phyloP scores from a whole-genome alignment of 1,284 basidiomycete genomes.

The Chalciporus sp. region DNA sequence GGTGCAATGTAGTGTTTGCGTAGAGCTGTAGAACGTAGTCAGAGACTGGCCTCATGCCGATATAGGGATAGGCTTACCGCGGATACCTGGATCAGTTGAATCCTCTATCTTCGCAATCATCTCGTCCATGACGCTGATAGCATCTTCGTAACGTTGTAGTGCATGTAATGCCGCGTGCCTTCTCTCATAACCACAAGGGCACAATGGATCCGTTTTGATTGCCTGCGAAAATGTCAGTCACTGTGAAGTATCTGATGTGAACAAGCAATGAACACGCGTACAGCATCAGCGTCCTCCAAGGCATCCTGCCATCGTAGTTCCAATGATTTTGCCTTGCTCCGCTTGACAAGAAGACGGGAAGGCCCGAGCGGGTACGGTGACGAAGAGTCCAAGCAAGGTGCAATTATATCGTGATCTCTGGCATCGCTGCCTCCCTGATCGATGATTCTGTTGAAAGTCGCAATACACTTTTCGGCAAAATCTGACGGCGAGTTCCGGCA shows the following conservation, averaged over 20 bases:
- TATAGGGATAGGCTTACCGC: neutral
- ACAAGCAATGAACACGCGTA: neutral
- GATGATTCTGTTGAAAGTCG: neutral
- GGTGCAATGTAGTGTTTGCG: neutral
- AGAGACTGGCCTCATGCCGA: neutral
- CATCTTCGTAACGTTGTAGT: neutral
- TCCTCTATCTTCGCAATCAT: neutral
- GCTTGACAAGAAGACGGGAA: neutral
- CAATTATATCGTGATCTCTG: neutral
- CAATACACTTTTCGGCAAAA: neutral
- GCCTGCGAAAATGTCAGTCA: neutral
- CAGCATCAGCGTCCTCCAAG: neutral
- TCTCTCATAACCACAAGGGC: slow-evolving; percentile 2
- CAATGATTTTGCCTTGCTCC: slow-evolving; percentile 1
- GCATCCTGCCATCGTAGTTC: neutral
- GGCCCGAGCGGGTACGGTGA: neutral
- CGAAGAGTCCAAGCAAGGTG: neutral
- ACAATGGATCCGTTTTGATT: neutral
- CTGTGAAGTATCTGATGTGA: neutral
- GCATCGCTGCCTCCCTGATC: neutral
- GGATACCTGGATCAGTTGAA: neutral
- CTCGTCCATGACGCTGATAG: neutral
- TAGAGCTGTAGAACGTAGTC: neutral
- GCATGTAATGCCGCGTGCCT: neutral
- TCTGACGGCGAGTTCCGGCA: neutral